phyloP scores from a whole-genome alignment of 768 basidiomycete species.

The Lactifluus volemus region DNA sequence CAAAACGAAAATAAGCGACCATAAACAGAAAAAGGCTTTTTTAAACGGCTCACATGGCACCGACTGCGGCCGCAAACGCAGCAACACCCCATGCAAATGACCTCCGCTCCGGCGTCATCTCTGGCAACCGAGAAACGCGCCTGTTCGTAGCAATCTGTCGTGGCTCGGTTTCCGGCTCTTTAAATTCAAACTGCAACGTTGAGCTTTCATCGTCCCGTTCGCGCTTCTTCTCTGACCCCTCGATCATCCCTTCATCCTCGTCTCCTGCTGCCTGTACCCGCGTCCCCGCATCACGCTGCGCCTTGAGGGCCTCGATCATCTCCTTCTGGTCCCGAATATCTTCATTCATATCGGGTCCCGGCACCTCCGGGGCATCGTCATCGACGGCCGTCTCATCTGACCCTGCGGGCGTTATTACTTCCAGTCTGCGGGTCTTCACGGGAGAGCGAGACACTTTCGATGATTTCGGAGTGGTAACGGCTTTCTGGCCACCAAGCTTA shows the following conservation, averaged over 20 bases:
- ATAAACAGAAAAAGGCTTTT: background rate
- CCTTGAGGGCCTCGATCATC: constrained; percentile 64
- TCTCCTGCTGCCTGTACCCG: constrained; percentile 20
- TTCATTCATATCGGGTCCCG: constrained; percentile 52
- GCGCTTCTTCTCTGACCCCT: constrained; percentile 32
- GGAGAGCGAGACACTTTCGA: constrained; percentile 30
- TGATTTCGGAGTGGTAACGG: constrained; percentile 28
- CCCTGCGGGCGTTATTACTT: constrained; percentile 38
- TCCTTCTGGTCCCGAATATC: constrained; percentile 75
- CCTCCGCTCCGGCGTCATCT: constrained; percentile 58
- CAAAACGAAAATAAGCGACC: background rate
- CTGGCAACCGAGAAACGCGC: constrained; percentile 43
- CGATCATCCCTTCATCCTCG: constrained; percentile 18
- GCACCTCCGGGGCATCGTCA: constrained; percentile 42
- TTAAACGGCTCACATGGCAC: constrained; percentile 56
- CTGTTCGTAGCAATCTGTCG: constrained; percentile 55
- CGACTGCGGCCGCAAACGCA: constrained; percentile 75
- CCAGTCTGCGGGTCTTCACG: constrained; percentile 28
- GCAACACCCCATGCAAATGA: constrained; percentile 77
- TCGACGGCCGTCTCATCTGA: constrained; percentile 62
- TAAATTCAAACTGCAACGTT: constrained; percentile 52
- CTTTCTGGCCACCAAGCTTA: constrained; percentile 28
- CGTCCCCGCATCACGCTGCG: constrained; percentile 41
- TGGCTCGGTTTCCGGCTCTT: constrained; percentile 53
- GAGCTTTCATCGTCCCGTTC: constrained; percentile 48